A percentile compares a stretch with the other conserved stretches of the same genome.
Conservation (phyloP, 345 rosid genomes). For the Stellera chamaejasme region DNA sequence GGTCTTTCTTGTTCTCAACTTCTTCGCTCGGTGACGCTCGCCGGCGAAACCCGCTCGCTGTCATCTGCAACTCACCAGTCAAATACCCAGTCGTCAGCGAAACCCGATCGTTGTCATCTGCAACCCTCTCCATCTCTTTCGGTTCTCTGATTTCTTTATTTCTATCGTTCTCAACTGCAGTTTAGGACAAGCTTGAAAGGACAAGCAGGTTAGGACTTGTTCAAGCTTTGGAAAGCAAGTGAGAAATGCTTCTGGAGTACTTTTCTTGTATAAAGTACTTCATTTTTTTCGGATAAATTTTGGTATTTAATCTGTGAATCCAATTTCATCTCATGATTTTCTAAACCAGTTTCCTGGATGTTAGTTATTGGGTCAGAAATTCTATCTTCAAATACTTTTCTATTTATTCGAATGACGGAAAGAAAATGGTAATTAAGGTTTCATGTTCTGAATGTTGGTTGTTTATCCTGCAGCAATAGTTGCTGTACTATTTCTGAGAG, state of each 20-base stretch:
- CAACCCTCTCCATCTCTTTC: too few species aligned
- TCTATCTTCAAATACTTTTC: constrained; percentile 1
- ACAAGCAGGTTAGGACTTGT: constrained; percentile 64
- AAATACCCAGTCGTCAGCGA: too few species aligned
- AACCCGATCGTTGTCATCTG: too few species aligned
- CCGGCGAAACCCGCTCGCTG: too few species aligned
- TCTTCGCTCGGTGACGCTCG: too few species aligned
- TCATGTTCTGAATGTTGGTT: constrained; percentile 7
- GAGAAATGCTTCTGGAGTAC: neutral
- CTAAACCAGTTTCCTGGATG: neutral
- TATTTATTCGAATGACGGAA: too few species aligned
- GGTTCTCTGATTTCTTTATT: too few species aligned
- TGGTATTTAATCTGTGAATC: neutral
- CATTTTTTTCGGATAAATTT: neutral
- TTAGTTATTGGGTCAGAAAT: neutral
- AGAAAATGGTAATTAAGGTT: neutral
- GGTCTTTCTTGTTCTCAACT: too few species aligned
- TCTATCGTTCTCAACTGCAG: too few species aligned
- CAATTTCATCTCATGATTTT: constrained; percentile 3
- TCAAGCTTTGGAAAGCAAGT: neutral
- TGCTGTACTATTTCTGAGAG: constrained; percentile 59
- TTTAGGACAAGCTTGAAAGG: too few species aligned
- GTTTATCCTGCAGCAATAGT: constrained; percentile 56
- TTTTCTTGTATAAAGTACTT: neutral
- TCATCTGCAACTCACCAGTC: too few species aligned